Conservation (phyloP, 306 rosid species). For the Citrullus amarus region DNA sequence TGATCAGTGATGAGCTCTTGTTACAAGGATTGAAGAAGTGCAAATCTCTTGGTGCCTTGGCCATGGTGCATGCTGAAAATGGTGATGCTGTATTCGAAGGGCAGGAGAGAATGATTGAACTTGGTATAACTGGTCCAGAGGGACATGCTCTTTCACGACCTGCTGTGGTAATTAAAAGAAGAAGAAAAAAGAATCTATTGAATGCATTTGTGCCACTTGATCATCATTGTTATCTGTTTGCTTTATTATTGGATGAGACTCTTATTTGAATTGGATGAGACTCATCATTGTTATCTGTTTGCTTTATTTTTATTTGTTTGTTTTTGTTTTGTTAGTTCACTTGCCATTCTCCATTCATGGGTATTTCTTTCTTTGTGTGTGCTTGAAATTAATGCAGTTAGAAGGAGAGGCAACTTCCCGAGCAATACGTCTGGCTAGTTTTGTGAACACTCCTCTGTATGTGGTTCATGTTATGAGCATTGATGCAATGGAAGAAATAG, state of each 20-base stretch:
- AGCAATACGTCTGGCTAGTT: conserved; percentile 73
- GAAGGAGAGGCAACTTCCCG: conserved; percentile 97
- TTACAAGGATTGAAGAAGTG: conserved; percentile 75
- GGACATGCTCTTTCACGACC: conserved; percentile 96
- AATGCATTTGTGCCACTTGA: not conserved
- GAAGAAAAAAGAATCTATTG: not conserved
- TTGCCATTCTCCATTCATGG: not conserved
- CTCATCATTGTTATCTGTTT: too few species aligned
- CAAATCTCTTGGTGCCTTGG: conserved; percentile 93
- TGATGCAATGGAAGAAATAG: conserved; percentile 94
- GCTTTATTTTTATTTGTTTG: too few species aligned
- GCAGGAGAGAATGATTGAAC: conserved; percentile 81
- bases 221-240: not conserved
- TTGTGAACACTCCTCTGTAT: conserved; percentile 80
- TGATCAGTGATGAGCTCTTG: conserved; percentile 80
- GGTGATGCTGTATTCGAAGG: conserved; percentile 90
- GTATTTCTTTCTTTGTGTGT: not conserved
- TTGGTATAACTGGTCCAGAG: conserved; percentile 93
- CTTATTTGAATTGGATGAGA: too few species aligned
- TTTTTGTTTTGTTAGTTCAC: not conserved
- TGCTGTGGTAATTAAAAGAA: conserved; percentile 41
- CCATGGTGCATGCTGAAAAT: conserved; percentile 99
- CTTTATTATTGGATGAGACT: too few species aligned
- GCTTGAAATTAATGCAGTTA: conserved; percentile 32
- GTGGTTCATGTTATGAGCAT: conserved; percentile 98